Base-by-base conservation (phyloP, 306 rosid species). In the Cicer chorassanicum region DNA sequence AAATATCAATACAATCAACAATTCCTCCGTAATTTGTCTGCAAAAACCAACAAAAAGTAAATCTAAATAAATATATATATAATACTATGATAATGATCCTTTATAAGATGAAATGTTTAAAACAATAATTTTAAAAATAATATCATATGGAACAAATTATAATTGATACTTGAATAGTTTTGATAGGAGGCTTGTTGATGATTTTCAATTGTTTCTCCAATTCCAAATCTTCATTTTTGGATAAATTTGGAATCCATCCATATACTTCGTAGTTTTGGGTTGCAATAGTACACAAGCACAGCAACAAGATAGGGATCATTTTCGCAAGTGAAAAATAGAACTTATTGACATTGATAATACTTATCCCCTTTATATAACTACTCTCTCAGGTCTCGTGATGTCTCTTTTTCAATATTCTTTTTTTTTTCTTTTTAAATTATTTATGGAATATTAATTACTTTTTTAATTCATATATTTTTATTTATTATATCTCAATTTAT, bases 1-100 rank as follows among this genome's bases (percentile, higher is more conserved):
- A 46, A 6, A 80, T 80, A 14, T 80, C 79, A 56, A 73, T 46
- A 48, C 83, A 78, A 38, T 80, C 70, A 59, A 73, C 70, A 56
- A 66, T 66, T 53, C 53, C 0, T 10, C 83, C 75, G 46, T 12
- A 66, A 6, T 57, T 65, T 18, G 65, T 66, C 79, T 80, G 59
- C 54, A 72, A 3, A 49, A 48, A 29, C 9, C 61, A 15, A 21
- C 1, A 49, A 19, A 18, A 66, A 24, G 1, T 24, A 24, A 61
- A 36, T 13, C 38, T 39, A 15, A 6, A 6, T 1, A 21, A 21
- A 21, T 21, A 21, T 18, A 21, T 18, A 9, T 7, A 15, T 64
- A 43, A 59, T 7, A 21, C 6, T 21, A 13, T 14, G 1, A 49
- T 1, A 49, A 8, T 44, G 36, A 2, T 2, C 34, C 34, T 24